Base-by-base conservation (phyloP, 495 filamentous ascomycete species). In the Evernia prunastri region DNA sequence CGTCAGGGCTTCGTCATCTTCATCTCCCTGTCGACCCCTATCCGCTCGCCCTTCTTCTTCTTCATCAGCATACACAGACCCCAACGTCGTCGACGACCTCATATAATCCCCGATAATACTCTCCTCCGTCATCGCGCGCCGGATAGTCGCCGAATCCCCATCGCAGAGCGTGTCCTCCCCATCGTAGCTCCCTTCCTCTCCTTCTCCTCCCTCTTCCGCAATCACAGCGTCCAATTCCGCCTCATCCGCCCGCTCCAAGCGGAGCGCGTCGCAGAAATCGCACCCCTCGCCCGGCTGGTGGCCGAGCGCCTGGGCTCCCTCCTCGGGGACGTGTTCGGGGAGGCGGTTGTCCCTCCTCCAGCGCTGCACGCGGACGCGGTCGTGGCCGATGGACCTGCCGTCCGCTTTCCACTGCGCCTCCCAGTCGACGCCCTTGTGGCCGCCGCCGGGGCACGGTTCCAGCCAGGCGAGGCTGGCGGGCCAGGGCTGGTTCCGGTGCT, bases 391-490 rank as follows among this genome's bases (percentile, higher is more conserved):
- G 17, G 8, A 18, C 17, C 57, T 42, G 6, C 51, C 51, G 2
- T 63, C 36, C 1, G 1, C 1, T 0, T 17, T 23, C 61, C 61
- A 63, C 13, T 47, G 33, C 3, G 18, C 17, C 8, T 64, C 62
- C 62, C 56, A 59, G 6, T 51, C 47, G 23, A 31, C 25, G 11
- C 43, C 62, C 0, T 8, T 31, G n/a, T n/a, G n/a, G n/a, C n/a
- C n/a, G n/a, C n/a, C n/a, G 4, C 56, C 62, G 4, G 62, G 62
- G 25, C 58, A 45, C 11, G 62, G 62, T 13, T 64, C 62, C 20
- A 64, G 39, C 62, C 62, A 64, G 1, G n/a, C 56, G 18, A 42
- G 11, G 29, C 29, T 25, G 4, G 35, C 42, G 0, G 62, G 62
- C 62, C 62, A 64, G 1, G 23, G 10, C 5, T 25, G 51, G 20